Conservation (phyloP, 2,329 filamentous ascomycete species). For the Exutisphaerella laricina region DNA sequence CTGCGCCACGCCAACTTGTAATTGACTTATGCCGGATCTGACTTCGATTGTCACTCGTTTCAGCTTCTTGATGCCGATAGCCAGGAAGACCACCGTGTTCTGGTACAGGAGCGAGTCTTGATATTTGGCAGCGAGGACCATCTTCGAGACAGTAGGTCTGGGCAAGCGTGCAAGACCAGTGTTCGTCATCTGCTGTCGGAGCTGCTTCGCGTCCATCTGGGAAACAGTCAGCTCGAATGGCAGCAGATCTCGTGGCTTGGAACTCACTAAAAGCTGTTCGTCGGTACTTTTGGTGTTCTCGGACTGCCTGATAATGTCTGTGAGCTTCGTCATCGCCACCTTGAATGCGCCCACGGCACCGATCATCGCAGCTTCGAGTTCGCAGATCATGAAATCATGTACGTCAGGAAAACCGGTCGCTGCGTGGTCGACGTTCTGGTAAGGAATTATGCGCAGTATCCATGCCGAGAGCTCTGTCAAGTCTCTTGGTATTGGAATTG, state of each 20-base stretch:
- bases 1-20: background rate
- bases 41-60: conserved; percentile 1
- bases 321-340: background rate
- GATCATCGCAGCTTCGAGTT: conserved; percentile 5
- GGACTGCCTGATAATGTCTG: too few relatives aligned
- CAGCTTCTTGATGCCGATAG: background rate
- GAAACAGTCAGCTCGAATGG: too few relatives aligned
- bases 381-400: conserved; percentile 5
- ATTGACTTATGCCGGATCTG: background rate
- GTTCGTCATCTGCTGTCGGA: background rate
- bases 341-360: background rate
- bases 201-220: too few relatives aligned
- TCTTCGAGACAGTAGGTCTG: background rate
- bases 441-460: conserved; percentile 4
- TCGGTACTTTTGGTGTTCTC: too few relatives aligned
- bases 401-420: conserved; percentile 3
- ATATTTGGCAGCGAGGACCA: conserved; percentile 8
- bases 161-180: background rate
- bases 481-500: background rate
- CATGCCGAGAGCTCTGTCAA: conserved; percentile 3
- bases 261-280: too few relatives aligned
- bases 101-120: conserved; percentile 1
- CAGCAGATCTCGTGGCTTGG: too few relatives aligned
- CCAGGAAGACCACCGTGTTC: conserved; percentile 4
- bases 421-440: conserved; percentile 2